Evolutionary conservation across 495 filamentous ascomycete species (phyloP), one percentile per base, ranked within the genome.

Genomic region (Xylaria telfairii): DNA sequence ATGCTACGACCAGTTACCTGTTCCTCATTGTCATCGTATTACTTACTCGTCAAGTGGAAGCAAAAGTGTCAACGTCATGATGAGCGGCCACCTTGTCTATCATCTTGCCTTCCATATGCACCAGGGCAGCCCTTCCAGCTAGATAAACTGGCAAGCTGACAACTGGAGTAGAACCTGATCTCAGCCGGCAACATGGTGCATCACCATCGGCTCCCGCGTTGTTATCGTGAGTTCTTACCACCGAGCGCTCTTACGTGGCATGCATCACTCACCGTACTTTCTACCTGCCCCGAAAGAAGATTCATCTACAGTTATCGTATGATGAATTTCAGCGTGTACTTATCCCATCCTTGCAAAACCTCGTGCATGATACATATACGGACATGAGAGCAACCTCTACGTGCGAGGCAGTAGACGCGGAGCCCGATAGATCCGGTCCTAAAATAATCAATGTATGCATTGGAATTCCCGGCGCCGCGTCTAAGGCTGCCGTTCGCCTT

Each of bases 241-340:
- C 42, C 26, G 10, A 21, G 37, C 42, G 24, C 28, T 37, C 26
- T 32, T 37, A 46, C 44, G 46, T 28, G n/a, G n/a, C 34, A 57
- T 21, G 34, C 44, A 37, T 9, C 51, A 51, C 65, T 57, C 51
- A 57, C 65, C 49, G 65, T 44, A 59, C 3, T 49, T 59, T 30
- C 32, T 24, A 5, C 21, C 13, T 5, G 34, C 41, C 4, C n/a
- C 28, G 15, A 34, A 41, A 30, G 34, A 41, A 51, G n/a, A 8
- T 28, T 1, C 10, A 12, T 54, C 21, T 46, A 30, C 32, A 41
- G 46, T 28, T 12, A 44, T 49, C 21, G 34, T 47, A 54, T 51
- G 67, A 61, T 19, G 44, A 49, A 3, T 47, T 19, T 10, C 4
- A 24, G n/a, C 12, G 12, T 10, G 21, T 30, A 42, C 54, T 21